phyloP scores from a whole-genome alignment of 139 green algal species.

The Chlamydomonas incerta region DNA sequence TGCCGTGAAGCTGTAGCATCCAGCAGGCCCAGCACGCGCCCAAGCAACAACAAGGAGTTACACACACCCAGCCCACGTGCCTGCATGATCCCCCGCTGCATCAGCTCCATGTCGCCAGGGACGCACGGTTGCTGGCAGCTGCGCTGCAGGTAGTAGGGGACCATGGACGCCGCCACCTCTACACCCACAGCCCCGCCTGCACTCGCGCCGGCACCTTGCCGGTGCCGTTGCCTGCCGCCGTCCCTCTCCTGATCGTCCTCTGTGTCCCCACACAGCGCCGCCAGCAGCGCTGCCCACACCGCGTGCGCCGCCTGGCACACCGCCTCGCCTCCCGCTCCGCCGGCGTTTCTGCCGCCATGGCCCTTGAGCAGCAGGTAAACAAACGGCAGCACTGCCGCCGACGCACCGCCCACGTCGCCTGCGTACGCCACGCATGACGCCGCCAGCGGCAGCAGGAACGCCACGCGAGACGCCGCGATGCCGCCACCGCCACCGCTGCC shows the following conservation, averaged over 20 bases:
- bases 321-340: neutral
- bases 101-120: neutral
- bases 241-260: neutral
- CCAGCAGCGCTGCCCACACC: conserved; percentile 27
- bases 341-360: neutral
- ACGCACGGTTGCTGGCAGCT: neutral
- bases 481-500: neutral
- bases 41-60: neutral
- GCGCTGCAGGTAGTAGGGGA: conserved; percentile 33
- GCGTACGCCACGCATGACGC: neutral
- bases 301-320: conserved; percentile 15
- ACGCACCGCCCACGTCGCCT: neutral
- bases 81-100: conserved; percentile 17
- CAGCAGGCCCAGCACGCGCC: too few relatives aligned
- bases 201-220: neutral
- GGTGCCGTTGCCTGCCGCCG: neutral
- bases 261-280: neutral
- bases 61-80: neutral
- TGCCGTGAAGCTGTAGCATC: too few relatives aligned
- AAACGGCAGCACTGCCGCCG: conserved; percentile 16
- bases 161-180: conserved; percentile 11
- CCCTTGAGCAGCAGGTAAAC: conserved; percentile 28
- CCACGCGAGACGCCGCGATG: neutral
- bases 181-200: neutral
- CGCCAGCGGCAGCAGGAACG: conserved; percentile 30